phyloP scores from a whole-genome alignment of 2,329 filamentous ascomycete genomes.

The Fusarium penzigii region DNA sequence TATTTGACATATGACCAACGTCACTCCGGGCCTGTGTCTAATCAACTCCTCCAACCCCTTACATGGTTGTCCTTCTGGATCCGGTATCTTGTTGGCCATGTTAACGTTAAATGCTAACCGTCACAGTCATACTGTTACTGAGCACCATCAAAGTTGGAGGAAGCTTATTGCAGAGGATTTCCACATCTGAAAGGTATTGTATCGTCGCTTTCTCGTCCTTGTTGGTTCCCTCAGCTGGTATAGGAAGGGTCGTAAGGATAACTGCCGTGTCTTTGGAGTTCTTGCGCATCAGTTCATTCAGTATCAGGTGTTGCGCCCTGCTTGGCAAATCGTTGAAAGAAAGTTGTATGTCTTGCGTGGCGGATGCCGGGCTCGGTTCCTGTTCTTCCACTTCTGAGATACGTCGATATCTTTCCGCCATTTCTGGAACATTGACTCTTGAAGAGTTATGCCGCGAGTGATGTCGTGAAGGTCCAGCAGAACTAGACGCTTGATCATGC shows the following conservation, averaged over 20 bases:
- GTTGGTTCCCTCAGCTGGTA: slow-evolving; percentile 75
- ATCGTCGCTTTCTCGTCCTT: slow-evolving; percentile 69
- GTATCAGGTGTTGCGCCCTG: slow-evolving; percentile 79
- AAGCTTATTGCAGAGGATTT: slow-evolving; percentile 74
- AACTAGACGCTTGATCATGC: slow-evolving; percentile 21
- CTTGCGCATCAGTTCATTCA: slow-evolving; percentile 78
- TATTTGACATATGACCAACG: no score
- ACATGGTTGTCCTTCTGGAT: neutral
- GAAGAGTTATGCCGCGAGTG: slow-evolving; percentile 41
- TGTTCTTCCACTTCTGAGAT: slow-evolving; percentile 23
- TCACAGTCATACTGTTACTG: slow-evolving; percentile 89
- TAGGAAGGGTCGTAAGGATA: slow-evolving; percentile 80
- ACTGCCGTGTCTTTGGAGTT: slow-evolving; percentile 73
- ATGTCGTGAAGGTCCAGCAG: slow-evolving; percentile 34
- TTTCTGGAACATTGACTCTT: slow-evolving; percentile 42
- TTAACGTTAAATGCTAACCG: slow-evolving; percentile 64
- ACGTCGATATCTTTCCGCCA: slow-evolving; percentile 42
- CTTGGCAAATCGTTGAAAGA: slow-evolving; percentile 87
- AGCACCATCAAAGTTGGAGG: slow-evolving; percentile 78
- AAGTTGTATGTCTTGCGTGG: slow-evolving; percentile 65
- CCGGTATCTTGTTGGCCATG: neutral
- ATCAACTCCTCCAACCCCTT: no score
- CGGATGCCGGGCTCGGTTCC: slow-evolving; percentile 45
- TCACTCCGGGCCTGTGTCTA: no score
- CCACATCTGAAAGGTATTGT: slow-evolving; percentile 74